These are phyloP conservation scores for Lodderomyces beijingensis DNA, from an alignment of 1,139 yeast species.

Conservation along the genomic window DNA sequence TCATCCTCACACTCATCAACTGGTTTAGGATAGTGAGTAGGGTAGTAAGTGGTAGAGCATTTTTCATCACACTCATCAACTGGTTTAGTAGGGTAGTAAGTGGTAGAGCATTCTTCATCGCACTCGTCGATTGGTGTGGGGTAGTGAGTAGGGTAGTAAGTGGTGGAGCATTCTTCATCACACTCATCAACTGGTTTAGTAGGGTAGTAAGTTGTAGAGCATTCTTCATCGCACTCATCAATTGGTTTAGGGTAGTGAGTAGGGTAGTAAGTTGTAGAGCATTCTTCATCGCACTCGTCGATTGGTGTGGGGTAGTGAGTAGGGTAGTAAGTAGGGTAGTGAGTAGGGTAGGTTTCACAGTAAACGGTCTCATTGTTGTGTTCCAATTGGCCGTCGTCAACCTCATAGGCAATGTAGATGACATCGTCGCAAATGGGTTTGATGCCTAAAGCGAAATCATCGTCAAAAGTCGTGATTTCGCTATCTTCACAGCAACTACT, in stretches of 20 bases:
- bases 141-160: no score
- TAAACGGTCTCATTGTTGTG: conserved; percentile 2
- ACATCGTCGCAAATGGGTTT: conserved; percentile 5
- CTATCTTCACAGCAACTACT: conserved; percentile 3
- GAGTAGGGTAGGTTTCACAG: conserved; percentile 2
- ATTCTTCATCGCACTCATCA: conserved; percentile 2
- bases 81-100: no score
- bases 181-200: conserved; percentile 1
- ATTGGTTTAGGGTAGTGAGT: conserved; percentile 2
- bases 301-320: no score
- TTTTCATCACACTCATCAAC: conserved; percentile 1
- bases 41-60: no score
- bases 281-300: conserved; percentile 1
- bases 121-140: conserved; percentile 2
- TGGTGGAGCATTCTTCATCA: conserved; percentile 1
- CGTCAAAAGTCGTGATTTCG: conserved; percentile 6
- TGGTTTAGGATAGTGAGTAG: conserved; percentile 3
- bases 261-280: no score
- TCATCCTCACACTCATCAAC: conserved; percentile 1
- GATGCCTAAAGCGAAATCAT: conserved; percentile 10
- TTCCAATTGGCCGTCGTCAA: conserved; percentile 9
- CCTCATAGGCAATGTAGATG: conserved; percentile 5
- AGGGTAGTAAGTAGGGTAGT: no score
- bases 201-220: no score
- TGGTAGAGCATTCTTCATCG: conserved; percentile 2